Conservation (phyloP, 139 green algal genomes). For the Micromonas pusilla region DNA sequence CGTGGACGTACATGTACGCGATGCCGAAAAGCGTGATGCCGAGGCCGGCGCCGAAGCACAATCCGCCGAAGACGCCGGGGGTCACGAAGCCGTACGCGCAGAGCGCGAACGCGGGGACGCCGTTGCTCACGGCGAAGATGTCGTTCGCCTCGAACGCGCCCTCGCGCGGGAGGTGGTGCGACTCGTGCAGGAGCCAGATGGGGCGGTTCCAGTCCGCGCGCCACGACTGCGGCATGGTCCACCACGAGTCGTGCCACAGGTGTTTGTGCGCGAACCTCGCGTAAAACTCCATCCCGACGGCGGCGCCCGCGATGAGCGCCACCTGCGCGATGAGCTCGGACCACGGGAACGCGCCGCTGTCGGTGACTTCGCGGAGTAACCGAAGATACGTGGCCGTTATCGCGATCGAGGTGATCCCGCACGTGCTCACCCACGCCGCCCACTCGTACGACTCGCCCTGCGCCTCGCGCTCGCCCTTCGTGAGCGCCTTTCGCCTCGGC, state of each 20-base stretch:
- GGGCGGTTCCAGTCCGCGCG: slow-evolving; percentile 29
- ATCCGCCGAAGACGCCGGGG: slow-evolving; percentile 55
- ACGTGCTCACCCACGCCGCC: slow-evolving; percentile 1
- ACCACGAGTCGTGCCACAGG: slow-evolving; percentile 84
- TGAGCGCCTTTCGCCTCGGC: neutral
- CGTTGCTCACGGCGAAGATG: slow-evolving; percentile 88
- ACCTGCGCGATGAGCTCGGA: slow-evolving; percentile 28
- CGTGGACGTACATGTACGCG: slow-evolving; percentile 98
- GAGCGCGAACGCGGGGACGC: slow-evolving; percentile 79
- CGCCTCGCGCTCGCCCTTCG: slow-evolving; percentile 1
- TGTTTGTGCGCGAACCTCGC: slow-evolving; percentile 82
- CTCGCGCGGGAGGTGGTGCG: slow-evolving; percentile 78
- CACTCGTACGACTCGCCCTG: slow-evolving; percentile 8
- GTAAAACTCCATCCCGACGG: slow-evolving; percentile 68
- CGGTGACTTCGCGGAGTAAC: neutral
- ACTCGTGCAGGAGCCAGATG: slow-evolving; percentile 83
- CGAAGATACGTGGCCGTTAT: slow-evolving; percentile 26
- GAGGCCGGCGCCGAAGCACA: slow-evolving; percentile 85
- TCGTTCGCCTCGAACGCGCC: slow-evolving; percentile 95
- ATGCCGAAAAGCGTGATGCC: slow-evolving; percentile 97
- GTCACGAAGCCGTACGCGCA: slow-evolving; percentile 85
- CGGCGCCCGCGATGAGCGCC: slow-evolving; percentile 25
- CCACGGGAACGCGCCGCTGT: neutral
- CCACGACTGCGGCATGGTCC: slow-evolving; percentile 34
- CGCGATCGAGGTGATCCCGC: slow-evolving; percentile 43